These are phyloP conservation scores for Cercis canadensis DNA, from an alignment of 306 rosid species.

Conservation along the genomic window DNA sequence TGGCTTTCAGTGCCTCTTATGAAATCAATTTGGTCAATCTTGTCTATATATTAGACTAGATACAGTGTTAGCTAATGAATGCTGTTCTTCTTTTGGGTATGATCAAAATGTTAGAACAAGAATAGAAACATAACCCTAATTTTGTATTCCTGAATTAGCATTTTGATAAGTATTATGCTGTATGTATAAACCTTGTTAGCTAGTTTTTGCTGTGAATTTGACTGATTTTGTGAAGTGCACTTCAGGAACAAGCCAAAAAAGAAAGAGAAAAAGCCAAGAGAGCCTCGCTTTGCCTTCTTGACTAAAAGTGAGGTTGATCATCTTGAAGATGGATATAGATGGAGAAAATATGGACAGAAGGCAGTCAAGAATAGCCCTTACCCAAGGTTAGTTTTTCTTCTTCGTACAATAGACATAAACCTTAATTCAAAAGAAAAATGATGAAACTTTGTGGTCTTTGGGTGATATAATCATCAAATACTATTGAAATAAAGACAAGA, in stretches of 20 bases:
- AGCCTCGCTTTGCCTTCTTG: conserved; percentile 85
- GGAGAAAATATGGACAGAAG: conserved; percentile 97
- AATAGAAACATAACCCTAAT: conserved; percentile 44
- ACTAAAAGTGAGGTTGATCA: conserved; percentile 91
- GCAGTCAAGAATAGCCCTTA: conserved; percentile 94
- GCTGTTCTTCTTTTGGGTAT: conserved; percentile 21
- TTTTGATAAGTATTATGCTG: conserved; percentile 1
- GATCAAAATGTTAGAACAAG: conserved; percentile 24
- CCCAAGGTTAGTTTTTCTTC: conserved; percentile 64
- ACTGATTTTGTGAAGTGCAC: conserved; percentile 34
- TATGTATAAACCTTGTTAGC: neutral
- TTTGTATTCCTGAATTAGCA: neutral
- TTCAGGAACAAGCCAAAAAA: conserved; percentile 69
- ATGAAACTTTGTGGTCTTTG: conserved; percentile 20
- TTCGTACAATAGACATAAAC: neutral
- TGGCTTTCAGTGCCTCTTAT: conserved; percentile 22
- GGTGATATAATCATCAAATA: neutral
- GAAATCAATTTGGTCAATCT: neutral
- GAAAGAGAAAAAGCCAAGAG: conserved; percentile 80
- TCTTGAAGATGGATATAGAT: conserved; percentile 95
- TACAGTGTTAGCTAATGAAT: conserved; percentile 9
- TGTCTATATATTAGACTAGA: neutral
- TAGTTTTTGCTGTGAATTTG: conserved; percentile 20
- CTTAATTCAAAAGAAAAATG: conserved; percentile 16
- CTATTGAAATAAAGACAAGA: no score